Evolutionary conservation across 495 filamentous ascomycete genomes (phyloP).

Genomic region (Neohortaea acidophila): DNA sequence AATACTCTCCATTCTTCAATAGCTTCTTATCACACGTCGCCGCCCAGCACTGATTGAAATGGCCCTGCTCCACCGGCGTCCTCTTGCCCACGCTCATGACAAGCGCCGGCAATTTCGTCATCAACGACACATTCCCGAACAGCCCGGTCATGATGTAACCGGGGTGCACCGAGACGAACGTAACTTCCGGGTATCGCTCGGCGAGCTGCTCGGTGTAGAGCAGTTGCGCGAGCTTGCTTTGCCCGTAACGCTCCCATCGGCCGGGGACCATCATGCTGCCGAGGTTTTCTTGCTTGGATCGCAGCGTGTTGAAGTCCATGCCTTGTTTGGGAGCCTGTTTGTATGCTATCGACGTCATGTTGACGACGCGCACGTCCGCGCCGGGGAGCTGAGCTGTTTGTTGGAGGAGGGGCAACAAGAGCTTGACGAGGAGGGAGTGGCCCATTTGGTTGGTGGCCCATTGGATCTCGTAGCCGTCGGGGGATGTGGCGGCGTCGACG

Average conservation of each 20-base stretch:
- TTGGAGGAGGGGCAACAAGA: slow-evolving; percentile 45
- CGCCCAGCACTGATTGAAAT: slow-evolving; percentile 46
- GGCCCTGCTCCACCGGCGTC: slow-evolving; percentile 24
- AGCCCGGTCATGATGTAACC: slow-evolving; percentile 29
- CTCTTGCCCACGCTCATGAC: slow-evolving; percentile 5
- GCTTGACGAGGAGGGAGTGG: slow-evolving; percentile 48
- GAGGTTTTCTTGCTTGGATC: slow-evolving; percentile 11
- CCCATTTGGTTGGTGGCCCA: slow-evolving; percentile 61
- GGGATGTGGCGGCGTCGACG: slow-evolving; percentile 30
- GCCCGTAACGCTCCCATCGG: slow-evolving; percentile 40
- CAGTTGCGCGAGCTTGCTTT: slow-evolving; percentile 59
- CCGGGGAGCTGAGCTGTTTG: slow-evolving; percentile 31
- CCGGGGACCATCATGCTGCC: slow-evolving; percentile 26
- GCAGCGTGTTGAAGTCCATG: slow-evolving; percentile 20
- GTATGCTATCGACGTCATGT: slow-evolving; percentile 31
- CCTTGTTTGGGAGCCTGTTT: slow-evolving; percentile 13
- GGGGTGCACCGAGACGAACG: slow-evolving; percentile 31
- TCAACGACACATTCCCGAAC: slow-evolving; percentile 9
- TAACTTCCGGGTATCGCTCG: slow-evolving; percentile 31
- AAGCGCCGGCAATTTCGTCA: not conserved
- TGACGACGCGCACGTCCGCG: slow-evolving; percentile 33
- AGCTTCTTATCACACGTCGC: slow-evolving; percentile 23
- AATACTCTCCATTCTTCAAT: slow-evolving; percentile 27
- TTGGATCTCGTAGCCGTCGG: slow-evolving; percentile 55
- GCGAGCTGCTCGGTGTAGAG: slow-evolving; percentile 46